A percentile compares a stretch with the other conserved stretches of the same genome.
phyloP scores from a whole-genome alignment of 139 green algal species.

The Marvania coccoides region DNA sequence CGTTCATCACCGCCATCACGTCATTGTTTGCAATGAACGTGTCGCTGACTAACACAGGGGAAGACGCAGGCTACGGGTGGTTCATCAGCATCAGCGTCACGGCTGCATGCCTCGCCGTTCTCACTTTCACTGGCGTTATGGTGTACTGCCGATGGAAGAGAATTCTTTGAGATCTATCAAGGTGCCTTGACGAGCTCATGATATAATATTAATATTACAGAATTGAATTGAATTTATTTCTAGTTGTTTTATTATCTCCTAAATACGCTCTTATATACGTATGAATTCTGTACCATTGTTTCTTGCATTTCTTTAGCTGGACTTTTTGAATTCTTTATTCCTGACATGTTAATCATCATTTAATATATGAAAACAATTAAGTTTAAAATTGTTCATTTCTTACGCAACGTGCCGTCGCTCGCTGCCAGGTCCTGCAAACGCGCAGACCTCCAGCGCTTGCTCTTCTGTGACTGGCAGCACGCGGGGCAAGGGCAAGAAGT shows the following conservation, averaged over 20 bases:
- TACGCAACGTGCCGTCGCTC: no score
- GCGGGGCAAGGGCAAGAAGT: neutral
- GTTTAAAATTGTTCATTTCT: no score
- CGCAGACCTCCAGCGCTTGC: neutral
- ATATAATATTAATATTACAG: no score
- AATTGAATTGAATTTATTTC: no score
- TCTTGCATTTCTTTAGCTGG: no score
- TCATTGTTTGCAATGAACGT: conserved; percentile 95
- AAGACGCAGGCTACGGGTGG: conserved; percentile 9
- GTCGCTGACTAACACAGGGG: neutral
- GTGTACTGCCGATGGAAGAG: conserved; percentile 28
- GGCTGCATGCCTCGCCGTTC: neutral
- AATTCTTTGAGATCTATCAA: conserved; percentile 15
- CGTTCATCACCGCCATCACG: conserved; percentile 60
- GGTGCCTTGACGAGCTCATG: no score
- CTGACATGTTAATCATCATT: no score
- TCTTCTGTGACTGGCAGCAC: conserved; percentile 24
- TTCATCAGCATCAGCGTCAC: conserved; percentile 18
- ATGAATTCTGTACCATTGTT: no score
- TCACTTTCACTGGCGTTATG: conserved; percentile 16
- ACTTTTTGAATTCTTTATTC: no score
- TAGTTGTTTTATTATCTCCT: no score
- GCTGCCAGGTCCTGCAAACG: neutral
- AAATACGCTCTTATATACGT: no score
- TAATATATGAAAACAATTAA: no score